phyloP scores from a whole-genome alignment of 768 basidiomycete genomes.

The Cytidiella melzeri region DNA sequence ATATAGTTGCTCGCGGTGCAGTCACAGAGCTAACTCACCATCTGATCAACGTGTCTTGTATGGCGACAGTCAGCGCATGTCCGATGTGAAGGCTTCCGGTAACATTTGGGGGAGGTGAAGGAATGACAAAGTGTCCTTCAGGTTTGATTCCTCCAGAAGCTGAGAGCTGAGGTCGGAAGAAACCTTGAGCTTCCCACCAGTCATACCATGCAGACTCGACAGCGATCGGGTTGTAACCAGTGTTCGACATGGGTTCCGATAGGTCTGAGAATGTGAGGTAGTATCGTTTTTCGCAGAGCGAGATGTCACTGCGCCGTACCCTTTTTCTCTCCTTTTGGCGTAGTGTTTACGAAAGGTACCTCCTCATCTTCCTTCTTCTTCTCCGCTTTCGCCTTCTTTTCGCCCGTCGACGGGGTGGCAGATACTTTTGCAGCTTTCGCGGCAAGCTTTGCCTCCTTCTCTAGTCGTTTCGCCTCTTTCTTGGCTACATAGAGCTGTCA shows the following conservation, averaged over 20 bases:
- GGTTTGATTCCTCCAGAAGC: slow-evolving; percentile 51
- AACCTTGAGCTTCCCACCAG: slow-evolving; percentile 92
- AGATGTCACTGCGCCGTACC: slow-evolving; percentile 38
- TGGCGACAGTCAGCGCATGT: slow-evolving; percentile 85
- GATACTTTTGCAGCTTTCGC: slow-evolving; percentile 78
- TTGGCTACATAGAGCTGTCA: slow-evolving; percentile 43
- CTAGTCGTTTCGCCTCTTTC: slow-evolving; percentile 72
- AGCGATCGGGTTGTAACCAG: slow-evolving; percentile 92
- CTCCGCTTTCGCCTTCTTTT: slow-evolving; percentile 72
- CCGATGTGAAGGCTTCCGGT: slow-evolving; percentile 95
- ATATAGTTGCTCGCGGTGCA: background rate
- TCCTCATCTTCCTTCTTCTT: slow-evolving; percentile 71
- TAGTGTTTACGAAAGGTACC: slow-evolving; percentile 78
- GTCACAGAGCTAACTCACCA: slow-evolving; percentile 77
- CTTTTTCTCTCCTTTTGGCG: slow-evolving; percentile 91
- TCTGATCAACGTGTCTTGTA: slow-evolving; percentile 85
- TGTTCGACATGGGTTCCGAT: slow-evolving; percentile 70
- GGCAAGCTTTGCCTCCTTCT: slow-evolving; percentile 79
- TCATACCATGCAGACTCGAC: slow-evolving; percentile 97
- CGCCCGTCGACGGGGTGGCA: slow-evolving; percentile 45
- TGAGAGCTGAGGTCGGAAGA: slow-evolving; percentile 72
- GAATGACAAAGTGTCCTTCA: slow-evolving; percentile 76
- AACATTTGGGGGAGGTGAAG: slow-evolving; percentile 93
- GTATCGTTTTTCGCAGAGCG: background rate
- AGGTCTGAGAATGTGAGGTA: slow-evolving; percentile 48